phyloP scores from a whole-genome alignment of 805 yeast genomes.

The Babjeviella inositovora region DNA sequence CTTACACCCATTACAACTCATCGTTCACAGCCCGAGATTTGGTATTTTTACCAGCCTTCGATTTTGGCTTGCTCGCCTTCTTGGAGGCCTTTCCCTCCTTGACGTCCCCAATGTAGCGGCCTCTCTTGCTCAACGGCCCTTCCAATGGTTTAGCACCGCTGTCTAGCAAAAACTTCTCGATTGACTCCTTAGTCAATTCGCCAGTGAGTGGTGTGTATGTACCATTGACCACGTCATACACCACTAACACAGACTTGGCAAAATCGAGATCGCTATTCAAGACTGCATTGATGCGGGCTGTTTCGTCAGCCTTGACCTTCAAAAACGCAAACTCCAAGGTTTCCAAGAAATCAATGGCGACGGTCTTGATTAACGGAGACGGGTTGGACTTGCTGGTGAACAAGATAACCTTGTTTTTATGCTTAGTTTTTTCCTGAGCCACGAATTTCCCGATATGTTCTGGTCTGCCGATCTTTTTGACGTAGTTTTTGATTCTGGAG shows the following conservation, averaged over 20 bases:
- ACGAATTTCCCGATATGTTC: conserved; percentile 13
- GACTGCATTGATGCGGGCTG: too few relatives aligned
- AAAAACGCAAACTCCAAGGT: conserved; percentile 28
- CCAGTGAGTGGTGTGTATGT: background rate
- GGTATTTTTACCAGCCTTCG: too few relatives aligned
- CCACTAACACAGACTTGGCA: too few relatives aligned
- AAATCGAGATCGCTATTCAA: too few relatives aligned
- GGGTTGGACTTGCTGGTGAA: conserved; percentile 30
- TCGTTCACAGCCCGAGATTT: too few relatives aligned
- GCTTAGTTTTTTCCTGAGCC: conserved; percentile 3
- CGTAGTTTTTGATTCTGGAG: conserved; percentile 50
- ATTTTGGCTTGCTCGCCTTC: too few relatives aligned
- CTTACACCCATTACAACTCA: too few relatives aligned
- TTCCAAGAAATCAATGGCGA: conserved; percentile 57
- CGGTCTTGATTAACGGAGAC: conserved; percentile 40
- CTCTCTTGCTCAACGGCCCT: too few relatives aligned
- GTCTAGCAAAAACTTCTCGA: too few relatives aligned
- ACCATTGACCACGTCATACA: background rate
- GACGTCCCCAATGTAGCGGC: too few relatives aligned
- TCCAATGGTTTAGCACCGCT: too few relatives aligned
- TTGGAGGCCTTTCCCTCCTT: too few relatives aligned
- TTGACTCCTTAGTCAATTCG: background rate
- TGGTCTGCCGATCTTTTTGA: conserved; percentile 25
- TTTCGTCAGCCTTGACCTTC: conserved; percentile 11
- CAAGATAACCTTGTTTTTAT: conserved; percentile 27